Evolutionary conservation across 345 rosid species (phyloP).

Genomic region (Lepidium sativum): DNA sequence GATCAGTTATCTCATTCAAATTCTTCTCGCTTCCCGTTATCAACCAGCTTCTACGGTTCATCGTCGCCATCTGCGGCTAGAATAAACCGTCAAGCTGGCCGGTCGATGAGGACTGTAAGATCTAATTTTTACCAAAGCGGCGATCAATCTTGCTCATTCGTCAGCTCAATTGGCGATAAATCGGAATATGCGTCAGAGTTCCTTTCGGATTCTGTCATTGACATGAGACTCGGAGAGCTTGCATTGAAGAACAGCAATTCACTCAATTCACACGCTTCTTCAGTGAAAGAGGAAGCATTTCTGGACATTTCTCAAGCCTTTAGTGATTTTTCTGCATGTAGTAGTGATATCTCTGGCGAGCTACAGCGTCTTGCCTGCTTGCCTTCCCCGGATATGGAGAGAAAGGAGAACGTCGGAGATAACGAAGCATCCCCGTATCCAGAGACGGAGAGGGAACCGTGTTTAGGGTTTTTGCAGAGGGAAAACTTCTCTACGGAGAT

Average conservation of each 20-base stretch:
- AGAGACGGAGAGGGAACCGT: slow-evolving; percentile 55
- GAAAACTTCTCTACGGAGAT: slow-evolving; percentile 89
- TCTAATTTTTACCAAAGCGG: slow-evolving; percentile 51
- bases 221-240: slow-evolving; percentile 85
- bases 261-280: slow-evolving; percentile 28
- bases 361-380: slow-evolving; percentile 70
- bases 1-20: slow-evolving; percentile 46
- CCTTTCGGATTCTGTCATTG: slow-evolving; percentile 71
- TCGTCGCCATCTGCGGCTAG: slow-evolving; percentile 35
- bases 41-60: slow-evolving; percentile 33
- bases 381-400: slow-evolving; percentile 37
- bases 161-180: slow-evolving; percentile 28
- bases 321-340: slow-evolving; percentile 75
- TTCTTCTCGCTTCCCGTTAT: slow-evolving; percentile 55
- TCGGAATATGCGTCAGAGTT: slow-evolving; percentile 61
- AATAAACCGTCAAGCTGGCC: slow-evolving; percentile 51
- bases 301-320: slow-evolving; percentile 75
- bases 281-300: slow-evolving; percentile 38
- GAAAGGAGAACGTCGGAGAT: slow-evolving; percentile 10
- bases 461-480: slow-evolving; percentile 69
- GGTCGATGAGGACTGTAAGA: slow-evolving; percentile 90
- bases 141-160: slow-evolving; percentile 38
- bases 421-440: not conserved
- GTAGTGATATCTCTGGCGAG: slow-evolving; percentile 96
- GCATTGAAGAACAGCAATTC: slow-evolving; percentile 38